These are phyloP conservation scores for Alternaria tenuissima DNA, from an alignment of 2,329 filamentous ascomycete species.

Conservation along the genomic window DNA sequence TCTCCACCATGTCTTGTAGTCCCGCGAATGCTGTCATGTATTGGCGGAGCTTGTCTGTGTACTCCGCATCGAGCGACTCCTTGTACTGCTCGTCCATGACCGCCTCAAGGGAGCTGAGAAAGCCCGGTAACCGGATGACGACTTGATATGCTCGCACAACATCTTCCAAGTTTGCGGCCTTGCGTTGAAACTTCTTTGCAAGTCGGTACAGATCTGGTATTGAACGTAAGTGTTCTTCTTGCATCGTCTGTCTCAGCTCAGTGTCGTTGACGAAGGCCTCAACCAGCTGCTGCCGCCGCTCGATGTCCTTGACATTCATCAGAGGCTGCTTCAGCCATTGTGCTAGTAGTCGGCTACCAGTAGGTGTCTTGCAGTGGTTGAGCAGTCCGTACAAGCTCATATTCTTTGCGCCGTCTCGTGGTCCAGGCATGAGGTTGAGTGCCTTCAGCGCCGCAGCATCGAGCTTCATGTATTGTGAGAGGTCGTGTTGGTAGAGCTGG, in stretches of 20 bases:
- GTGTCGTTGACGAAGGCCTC: conserved; percentile 95
- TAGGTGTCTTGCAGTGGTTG: conserved; percentile 97
- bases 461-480: conserved; percentile 97
- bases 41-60: conserved; percentile 80
- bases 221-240: conserved; percentile 91
- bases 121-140: conserved; percentile 87
- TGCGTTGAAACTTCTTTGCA: conserved; percentile 92
- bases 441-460: conserved; percentile 94
- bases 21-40: conserved; percentile 82
- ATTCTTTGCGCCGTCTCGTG: conserved; percentile 91
- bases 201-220: conserved; percentile 94
- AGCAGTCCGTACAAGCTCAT: conserved; percentile 96
- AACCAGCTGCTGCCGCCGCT: conserved; percentile 90
- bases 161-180: conserved; percentile 90
- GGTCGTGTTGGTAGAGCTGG: conserved; percentile 94
- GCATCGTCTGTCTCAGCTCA: conserved; percentile 91
- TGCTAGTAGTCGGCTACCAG: conserved; percentile 86
- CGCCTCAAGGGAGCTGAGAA: conserved; percentile 86
- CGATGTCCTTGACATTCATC: conserved; percentile 89
- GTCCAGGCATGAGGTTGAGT: conserved; percentile 95
- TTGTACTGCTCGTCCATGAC: conserved; percentile 97
- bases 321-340: conserved; percentile 98
- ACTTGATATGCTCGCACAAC: conserved; percentile 96
- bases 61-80: conserved; percentile 83
- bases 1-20: conserved; percentile 97